Conservation (phyloP, 2,329 filamentous ascomycete species). For the Claviceps purpurea region DNA sequence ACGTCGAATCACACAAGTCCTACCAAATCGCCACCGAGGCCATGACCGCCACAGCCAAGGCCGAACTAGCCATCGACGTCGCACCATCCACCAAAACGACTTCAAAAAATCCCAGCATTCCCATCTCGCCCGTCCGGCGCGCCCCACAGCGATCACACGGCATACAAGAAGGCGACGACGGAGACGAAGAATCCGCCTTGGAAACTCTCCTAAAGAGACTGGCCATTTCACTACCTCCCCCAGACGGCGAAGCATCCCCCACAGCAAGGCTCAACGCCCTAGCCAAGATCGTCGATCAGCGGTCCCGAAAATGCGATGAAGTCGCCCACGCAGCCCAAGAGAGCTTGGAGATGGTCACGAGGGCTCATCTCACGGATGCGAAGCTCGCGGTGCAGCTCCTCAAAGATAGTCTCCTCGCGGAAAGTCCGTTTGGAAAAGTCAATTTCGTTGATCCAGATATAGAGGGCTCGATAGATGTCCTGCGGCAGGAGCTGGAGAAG, state of each 20-base stretch:
- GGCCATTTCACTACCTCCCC: constrained; percentile 26
- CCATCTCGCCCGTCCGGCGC: constrained; percentile 22
- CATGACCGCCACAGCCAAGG: constrained; percentile 28
- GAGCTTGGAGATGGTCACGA: constrained; percentile 31
- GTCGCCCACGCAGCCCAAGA: constrained; percentile 33
- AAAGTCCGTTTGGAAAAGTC: constrained; percentile 35
- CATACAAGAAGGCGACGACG: constrained; percentile 8
- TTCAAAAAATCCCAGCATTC: constrained; percentile 10
- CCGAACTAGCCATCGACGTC: constrained; percentile 25
- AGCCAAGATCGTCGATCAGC: constrained; percentile 24
- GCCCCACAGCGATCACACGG: constrained; percentile 24
- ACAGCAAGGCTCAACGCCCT: constrained; percentile 20
- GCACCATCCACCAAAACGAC: constrained; percentile 11
- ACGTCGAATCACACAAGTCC: constrained; percentile 30
- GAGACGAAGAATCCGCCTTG: constrained; percentile 23
- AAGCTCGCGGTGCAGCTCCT: constrained; percentile 34
- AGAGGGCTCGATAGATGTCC: constrained; percentile 33
- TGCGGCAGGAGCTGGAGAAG: constrained; percentile 31
- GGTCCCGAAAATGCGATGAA: constrained; percentile 27
- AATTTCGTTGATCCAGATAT: constrained; percentile 39
- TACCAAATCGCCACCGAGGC: constrained; percentile 27
- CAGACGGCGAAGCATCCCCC: constrained; percentile 11
- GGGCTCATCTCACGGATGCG: constrained; percentile 32
- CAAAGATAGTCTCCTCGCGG: constrained; percentile 37
- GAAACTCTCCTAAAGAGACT: constrained; percentile 36